Evolutionary conservation across 331 rosid genomes (phyloP).

Genomic region (Acacia concinna): DNA sequence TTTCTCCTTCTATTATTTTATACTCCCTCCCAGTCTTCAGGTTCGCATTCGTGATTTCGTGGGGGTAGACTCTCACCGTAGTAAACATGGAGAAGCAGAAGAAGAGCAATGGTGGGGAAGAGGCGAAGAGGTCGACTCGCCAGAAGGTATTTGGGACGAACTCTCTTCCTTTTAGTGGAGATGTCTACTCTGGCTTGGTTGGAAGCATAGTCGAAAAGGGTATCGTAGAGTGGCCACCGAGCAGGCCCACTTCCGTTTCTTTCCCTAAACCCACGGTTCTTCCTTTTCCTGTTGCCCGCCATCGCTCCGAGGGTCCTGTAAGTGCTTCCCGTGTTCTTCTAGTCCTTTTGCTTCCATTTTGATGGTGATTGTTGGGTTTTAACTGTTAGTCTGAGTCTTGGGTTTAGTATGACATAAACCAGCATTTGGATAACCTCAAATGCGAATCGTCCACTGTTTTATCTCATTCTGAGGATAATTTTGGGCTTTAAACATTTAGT

Average conservation of each 20-base stretch:
- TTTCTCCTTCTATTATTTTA: no score
- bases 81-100: conserved; percentile 48
- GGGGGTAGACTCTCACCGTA: neutral
- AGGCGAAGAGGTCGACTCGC: conserved; percentile 30
- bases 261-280: conserved; percentile 67
- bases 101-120: conserved; percentile 31
- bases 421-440: neutral
- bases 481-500: neutral
- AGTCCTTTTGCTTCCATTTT: neutral
- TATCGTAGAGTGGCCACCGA: conserved; percentile 39
- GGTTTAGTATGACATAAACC: neutral
- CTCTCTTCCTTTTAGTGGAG: conserved; percentile 43
- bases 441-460: neutral
- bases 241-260: conserved; percentile 31
- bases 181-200: conserved; percentile 45
- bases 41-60: neutral
- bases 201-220: conserved; percentile 94
- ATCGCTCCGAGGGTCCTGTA: conserved; percentile 91
- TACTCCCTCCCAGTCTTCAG: neutral
- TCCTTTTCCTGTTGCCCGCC: conserved; percentile 94
- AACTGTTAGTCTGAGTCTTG: neutral
- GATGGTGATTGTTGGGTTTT: neutral
- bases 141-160: conserved; percentile 43
- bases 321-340: neutral
- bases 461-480: neutral